Base-by-base conservation (phyloP, 768 basidiomycete species). In the Rossbeevera mucosa region DNA sequence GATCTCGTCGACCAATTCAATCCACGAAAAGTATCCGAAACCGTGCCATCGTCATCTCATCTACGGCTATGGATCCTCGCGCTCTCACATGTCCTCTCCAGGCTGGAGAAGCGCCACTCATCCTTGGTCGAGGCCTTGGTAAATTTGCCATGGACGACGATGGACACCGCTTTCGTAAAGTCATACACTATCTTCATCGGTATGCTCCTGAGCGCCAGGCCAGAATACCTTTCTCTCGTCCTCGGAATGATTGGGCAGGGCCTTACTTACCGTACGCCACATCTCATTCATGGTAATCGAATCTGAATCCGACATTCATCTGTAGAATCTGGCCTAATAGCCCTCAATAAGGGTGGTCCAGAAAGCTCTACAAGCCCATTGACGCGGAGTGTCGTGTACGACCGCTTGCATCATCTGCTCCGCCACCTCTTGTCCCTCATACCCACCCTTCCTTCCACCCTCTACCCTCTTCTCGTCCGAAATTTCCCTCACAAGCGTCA, bases 401-500 rank as follows among this genome's bases (percentile, higher is more conserved):
- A 91, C 47, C 83, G 95, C 22, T 72, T 92, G 24, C 96, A 98
- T 62, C 76, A 79, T 56, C 84, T 98, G 42, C 78, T 98, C n/a
- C 78, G 79, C 11, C 88, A 93, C 62, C 76, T 98, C n/a, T 74
- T 97, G 24, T 80, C 86, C 3, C 82, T 98, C 44, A 85, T 99
- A 25, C 96, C 96, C 21, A 98, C 95, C 0, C 75, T 97, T 1
- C 86, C 93, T 0, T 85, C 88, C 2, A 87, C 93, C 2, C 75
- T 99, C 4, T 84, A 88, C 52, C 91, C 94, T 1, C 78, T 94
- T 21, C 81, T 99, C 16, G 76, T 87, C 49, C 83, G 82, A 45
- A 76, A 87, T 64, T 98, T 97, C 64, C 96, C 96, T 7, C 91
- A 96, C 66, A 97, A 98, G 67, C 82, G 94, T 26, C 92, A 95